These are phyloP conservation scores for Physcomitrellopsis africana DNA, from an alignment of 225 moss, liverwort and hornwort genomes.

Conservation along the genomic window DNA sequence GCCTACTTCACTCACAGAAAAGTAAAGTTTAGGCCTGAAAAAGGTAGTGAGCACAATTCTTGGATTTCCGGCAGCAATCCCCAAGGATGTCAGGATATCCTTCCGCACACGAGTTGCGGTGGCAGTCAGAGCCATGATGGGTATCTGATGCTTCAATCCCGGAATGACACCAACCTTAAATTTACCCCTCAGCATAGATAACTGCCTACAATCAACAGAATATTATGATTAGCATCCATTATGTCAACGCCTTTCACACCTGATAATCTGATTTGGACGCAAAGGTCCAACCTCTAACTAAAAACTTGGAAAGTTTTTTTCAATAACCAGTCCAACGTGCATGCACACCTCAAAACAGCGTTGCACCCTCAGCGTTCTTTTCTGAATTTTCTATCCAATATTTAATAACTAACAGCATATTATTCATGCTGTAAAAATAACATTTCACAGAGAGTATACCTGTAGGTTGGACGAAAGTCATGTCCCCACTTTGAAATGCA, in stretches of 20 bases:
- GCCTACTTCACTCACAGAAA: conserved; percentile 40
- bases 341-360: not conserved
- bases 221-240: conserved; percentile 18
- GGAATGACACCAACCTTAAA: conserved; percentile 54
- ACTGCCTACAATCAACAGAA: conserved; percentile 59
- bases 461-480: conserved; percentile 69
- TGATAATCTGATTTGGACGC: conserved; percentile 17
- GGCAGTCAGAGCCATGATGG: conserved; percentile 72
- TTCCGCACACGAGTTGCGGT: conserved; percentile 62
- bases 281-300: conserved; percentile 5
- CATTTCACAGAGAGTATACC: conserved; percentile 19
- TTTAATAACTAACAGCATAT: not conserved
- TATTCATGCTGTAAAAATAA: conserved; percentile 9
- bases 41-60: conserved; percentile 66
- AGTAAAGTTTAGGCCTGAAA: conserved; percentile 60
- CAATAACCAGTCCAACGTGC: conserved; percentile 9
- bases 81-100: conserved; percentile 55
- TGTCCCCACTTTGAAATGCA: conserved; percentile 74
- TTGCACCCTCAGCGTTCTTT: conserved; percentile 9
- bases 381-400: conserved; percentile 1
- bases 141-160: conserved; percentile 52
- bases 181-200: conserved; percentile 65
- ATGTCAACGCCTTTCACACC: not conserved
- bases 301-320: not conserved
- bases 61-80: conserved; percentile 40